Percentiles rank a stretch among this genome's conserved stretches.
These are phyloP conservation scores for Priceomyces fermenticarens DNA, from an alignment of 805 yeast genomes.

Conservation along the genomic window DNA sequence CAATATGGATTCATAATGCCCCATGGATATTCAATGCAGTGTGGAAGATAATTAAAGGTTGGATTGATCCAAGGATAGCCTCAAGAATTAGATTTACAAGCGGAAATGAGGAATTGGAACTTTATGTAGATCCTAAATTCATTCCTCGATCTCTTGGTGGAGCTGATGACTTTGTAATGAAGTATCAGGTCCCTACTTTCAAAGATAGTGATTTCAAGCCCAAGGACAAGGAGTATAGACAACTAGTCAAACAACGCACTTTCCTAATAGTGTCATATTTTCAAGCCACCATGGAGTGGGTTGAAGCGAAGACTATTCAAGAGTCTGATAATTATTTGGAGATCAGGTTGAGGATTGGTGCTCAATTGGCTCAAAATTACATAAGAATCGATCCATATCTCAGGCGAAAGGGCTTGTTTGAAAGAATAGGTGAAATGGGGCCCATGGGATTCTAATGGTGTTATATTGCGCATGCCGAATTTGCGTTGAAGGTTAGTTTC, in stretches of 20 bases:
- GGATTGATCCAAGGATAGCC: conserved; percentile 97
- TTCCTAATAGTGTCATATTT: conserved; percentile 51
- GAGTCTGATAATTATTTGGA: conserved; percentile 44
- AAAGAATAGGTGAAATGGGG: conserved; percentile 52
- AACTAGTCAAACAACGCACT: conserved; percentile 47
- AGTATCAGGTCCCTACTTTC: conserved; percentile 61
- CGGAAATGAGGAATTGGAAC: conserved; percentile 58
- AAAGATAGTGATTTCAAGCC: conserved; percentile 56
- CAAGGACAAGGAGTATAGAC: conserved; percentile 36
- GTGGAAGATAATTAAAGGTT: conserved; percentile 85
- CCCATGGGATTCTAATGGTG: conserved; percentile 1
- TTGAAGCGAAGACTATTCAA: conserved; percentile 50
- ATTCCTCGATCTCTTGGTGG: conserved; percentile 81
- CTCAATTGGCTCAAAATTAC: conserved; percentile 57
- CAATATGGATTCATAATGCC: conserved; percentile 80
- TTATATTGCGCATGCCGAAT: conserved; percentile 4
- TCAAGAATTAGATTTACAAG: conserved; percentile 84
- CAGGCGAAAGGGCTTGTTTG: conserved; percentile 71
- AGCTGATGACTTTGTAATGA: conserved; percentile 51
- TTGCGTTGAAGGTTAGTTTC: too few species aligned
- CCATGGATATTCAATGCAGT: conserved; percentile 94
- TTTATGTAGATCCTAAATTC: conserved; percentile 55
- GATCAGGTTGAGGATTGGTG: conserved; percentile 52
- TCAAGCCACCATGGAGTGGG: conserved; percentile 70
- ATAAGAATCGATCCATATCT: conserved; percentile 70